A percentile compares a stretch with the other conserved stretches of the same genome.
Conservation (phyloP, 306 rosid genomes). For the Dryas alaskensis region DNA sequence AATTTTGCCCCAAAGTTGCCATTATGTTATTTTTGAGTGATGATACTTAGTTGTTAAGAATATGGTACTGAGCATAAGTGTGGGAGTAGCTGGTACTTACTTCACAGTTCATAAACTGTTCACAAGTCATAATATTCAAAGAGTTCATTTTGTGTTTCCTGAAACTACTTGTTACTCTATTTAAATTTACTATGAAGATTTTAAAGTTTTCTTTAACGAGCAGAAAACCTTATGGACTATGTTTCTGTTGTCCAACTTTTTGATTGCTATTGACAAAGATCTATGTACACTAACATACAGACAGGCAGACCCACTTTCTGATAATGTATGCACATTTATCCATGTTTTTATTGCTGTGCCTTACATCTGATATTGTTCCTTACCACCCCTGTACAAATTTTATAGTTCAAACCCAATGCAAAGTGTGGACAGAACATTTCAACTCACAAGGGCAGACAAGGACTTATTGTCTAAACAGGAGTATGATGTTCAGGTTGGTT, state of each 20-base stretch:
- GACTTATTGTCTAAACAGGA: slow-evolving; percentile 71
- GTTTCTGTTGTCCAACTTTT: no score
- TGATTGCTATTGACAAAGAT: neutral
- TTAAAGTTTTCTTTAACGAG: neutral
- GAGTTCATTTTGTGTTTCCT: neutral
- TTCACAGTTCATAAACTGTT: neutral
- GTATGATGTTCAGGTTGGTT: slow-evolving; percentile 84
- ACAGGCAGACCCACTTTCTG: neutral
- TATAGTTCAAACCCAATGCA: slow-evolving; percentile 82
- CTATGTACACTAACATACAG: neutral
- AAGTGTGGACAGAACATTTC: slow-evolving; percentile 79
- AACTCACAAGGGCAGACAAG: slow-evolving; percentile 71
- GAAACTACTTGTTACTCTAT: neutral
- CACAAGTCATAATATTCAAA: neutral
- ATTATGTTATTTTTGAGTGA: neutral
- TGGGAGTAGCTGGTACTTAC: neutral
- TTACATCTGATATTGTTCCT: slow-evolving; percentile 14
- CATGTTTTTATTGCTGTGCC: neutral
- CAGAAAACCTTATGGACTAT: neutral
- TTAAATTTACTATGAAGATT: neutral
- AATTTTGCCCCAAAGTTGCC: neutral
- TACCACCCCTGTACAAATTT: slow-evolving; percentile 22
- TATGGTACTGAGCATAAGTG: neutral
- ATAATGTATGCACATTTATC: neutral
- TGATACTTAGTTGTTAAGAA: neutral